phyloP scores from a whole-genome alignment of 495 filamentous ascomycete genomes.

The Xylaria scruposa region DNA sequence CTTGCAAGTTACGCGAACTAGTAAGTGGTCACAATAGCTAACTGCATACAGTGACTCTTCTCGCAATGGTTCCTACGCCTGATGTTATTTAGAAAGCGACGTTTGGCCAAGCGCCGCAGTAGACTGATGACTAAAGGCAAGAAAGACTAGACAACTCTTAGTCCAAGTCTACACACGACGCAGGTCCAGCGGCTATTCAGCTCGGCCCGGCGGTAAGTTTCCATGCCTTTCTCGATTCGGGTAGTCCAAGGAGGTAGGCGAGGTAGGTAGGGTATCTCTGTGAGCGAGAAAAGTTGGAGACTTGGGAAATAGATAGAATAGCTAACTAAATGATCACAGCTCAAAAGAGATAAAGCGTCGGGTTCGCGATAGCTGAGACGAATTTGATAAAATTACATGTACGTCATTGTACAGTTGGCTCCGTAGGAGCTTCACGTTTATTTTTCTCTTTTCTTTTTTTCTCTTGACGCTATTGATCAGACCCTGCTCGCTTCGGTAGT shows the following conservation, averaged over 20 bases:
- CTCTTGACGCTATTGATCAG: neutral
- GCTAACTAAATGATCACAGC: neutral
- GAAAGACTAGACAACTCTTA: neutral
- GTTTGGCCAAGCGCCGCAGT: slow-evolving; percentile 1
- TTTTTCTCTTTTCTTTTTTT: neutral
- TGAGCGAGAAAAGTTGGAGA: neutral
- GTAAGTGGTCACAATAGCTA: neutral
- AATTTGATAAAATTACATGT: neutral
- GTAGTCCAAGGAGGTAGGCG: neutral
- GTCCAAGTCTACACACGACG: neutral
- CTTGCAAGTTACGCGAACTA: neutral
- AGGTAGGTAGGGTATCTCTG: no score
- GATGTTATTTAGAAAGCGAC: neutral
- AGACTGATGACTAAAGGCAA: neutral
- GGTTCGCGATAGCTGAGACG: neutral
- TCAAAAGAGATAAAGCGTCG: neutral
- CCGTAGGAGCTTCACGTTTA: neutral
- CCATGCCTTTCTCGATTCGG: neutral
- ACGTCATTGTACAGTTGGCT: neutral
- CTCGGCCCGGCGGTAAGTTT: neutral
- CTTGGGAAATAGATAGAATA: neutral
- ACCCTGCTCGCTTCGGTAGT: neutral
- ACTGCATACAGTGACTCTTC: neutral
- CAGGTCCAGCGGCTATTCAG: neutral
- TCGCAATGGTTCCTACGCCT: neutral